These are phyloP conservation scores for Corinectria fuckeliana DNA, from an alignment of 2,329 filamentous ascomycete genomes.

Conservation along the genomic window DNA sequence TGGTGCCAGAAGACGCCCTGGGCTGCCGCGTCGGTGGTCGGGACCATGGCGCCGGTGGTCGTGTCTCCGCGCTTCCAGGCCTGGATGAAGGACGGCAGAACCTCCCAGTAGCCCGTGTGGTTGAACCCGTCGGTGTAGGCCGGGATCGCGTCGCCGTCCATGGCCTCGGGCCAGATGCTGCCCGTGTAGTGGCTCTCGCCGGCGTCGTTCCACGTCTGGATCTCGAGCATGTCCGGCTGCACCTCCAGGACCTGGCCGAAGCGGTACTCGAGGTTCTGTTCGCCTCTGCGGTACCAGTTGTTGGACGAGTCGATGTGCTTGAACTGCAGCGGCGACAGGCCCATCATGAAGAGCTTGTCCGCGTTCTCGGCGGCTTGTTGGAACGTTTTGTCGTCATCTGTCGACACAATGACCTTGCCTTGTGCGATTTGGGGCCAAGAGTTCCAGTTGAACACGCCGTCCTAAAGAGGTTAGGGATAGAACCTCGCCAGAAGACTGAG, in stretches of 20 bases:
- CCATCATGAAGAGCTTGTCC: slow-evolving; percentile 21
- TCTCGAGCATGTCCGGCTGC: slow-evolving; percentile 15
- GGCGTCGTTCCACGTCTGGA: slow-evolving; percentile 28
- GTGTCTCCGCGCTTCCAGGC: slow-evolving; percentile 11
- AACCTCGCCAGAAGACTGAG: too few relatives aligned
- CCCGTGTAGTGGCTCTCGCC: slow-evolving; percentile 33
- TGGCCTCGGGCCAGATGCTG: slow-evolving; percentile 17
- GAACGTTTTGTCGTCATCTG: slow-evolving; percentile 7
- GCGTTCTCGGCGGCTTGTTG: slow-evolving; percentile 5
- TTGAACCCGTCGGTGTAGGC: slow-evolving; percentile 9
- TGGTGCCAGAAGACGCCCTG: slow-evolving; percentile 16
- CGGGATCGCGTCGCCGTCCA: neutral
- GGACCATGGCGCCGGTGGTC: neutral
- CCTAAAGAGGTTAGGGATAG: slow-evolving; percentile 1
- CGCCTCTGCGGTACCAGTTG: slow-evolving; percentile 18
- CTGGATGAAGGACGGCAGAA: slow-evolving; percentile 9
- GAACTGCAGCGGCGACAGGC: slow-evolving; percentile 16
- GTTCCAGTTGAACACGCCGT: slow-evolving; percentile 19
- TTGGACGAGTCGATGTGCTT: slow-evolving; percentile 6
- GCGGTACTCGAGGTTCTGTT: slow-evolving; percentile 11
- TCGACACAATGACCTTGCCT: slow-evolving; percentile 5
- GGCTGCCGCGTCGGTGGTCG: neutral
- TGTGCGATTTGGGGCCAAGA: slow-evolving; percentile 7
- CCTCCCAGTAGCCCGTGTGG: slow-evolving; percentile 11
- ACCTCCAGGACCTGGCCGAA: slow-evolving; percentile 9